Conservation (phyloP, 768 basidiomycete genomes). For the Pulveroboletus sp. region DNA sequence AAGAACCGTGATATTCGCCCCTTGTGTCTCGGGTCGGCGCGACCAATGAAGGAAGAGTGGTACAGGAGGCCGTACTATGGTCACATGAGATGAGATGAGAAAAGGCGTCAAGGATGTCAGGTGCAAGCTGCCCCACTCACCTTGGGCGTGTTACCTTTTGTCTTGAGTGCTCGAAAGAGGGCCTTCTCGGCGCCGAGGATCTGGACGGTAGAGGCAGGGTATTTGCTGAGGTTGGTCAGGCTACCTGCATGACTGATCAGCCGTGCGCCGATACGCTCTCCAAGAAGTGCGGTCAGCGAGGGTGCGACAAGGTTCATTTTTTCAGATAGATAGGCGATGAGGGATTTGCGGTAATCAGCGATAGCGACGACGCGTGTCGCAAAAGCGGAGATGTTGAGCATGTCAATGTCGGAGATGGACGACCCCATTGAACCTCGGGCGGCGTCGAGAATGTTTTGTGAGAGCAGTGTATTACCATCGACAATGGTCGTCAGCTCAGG, state of each 20-base stretch:
- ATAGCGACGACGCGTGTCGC: conserved; percentile 87
- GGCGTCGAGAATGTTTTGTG: conserved; percentile 93
- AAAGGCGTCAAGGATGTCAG: neutral
- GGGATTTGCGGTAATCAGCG: conserved; percentile 88
- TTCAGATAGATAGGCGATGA: conserved; percentile 83
- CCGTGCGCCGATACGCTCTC: conserved; percentile 88
- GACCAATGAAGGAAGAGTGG: conserved; percentile 94
- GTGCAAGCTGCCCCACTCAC: conserved; percentile 31
- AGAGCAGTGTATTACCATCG: conserved; percentile 78
- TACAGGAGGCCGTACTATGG: conserved; percentile 92
- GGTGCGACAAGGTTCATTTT: conserved; percentile 99
- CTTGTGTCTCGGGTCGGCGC: conserved; percentile 91
- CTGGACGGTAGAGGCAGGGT: conserved; percentile 97
- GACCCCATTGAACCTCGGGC: conserved; percentile 94
- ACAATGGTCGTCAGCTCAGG: conserved; percentile 73
- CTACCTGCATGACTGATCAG: conserved; percentile 96
- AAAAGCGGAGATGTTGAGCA: conserved; percentile 93
- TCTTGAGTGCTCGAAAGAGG: conserved; percentile 94
- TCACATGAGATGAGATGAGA: neutral
- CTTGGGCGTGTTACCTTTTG: conserved; percentile 98
- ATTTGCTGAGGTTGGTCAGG: conserved; percentile 95
- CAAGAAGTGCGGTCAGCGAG: conserved; percentile 83
- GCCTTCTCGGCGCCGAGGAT: conserved; percentile 98
- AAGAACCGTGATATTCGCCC: conserved; percentile 98
- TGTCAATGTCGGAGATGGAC: conserved; percentile 84